These are phyloP conservation scores for Talaromyces sp. DNA, from an alignment of 2,329 filamentous ascomycete species.

Conservation along the genomic window DNA sequence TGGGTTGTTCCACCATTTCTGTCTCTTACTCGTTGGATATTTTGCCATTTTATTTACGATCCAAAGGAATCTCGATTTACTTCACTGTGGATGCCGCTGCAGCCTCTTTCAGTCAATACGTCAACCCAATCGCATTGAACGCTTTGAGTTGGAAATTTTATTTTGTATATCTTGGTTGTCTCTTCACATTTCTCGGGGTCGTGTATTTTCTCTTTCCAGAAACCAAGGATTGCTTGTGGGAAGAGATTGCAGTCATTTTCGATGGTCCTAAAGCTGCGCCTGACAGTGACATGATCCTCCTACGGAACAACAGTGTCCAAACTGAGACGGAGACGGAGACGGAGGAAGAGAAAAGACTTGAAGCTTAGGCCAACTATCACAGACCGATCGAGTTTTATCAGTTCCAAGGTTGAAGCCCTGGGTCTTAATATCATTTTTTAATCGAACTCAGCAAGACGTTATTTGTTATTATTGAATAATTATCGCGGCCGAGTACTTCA, in stretches of 20 bases:
- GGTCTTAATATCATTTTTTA: not conserved
- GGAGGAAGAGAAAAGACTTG: not conserved
- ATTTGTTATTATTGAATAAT: not conserved
- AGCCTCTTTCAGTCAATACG: constrained; percentile 23
- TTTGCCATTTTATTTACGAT: constrained; percentile 33
- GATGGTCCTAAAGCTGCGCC: constrained; percentile 8
- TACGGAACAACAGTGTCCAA: not conserved
- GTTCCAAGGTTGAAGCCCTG: not conserved
- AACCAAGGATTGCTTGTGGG: constrained; percentile 28
- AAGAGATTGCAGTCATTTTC: constrained; percentile 18
- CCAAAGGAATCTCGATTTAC: constrained; percentile 28
- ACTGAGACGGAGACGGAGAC: not conserved
- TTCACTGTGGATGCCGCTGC: constrained; percentile 21
- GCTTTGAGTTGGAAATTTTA: constrained; percentile 9
- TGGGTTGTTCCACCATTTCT: constrained; percentile 23
- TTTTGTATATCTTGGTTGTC: constrained; percentile 22
- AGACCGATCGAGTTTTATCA: not conserved
- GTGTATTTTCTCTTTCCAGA: constrained; percentile 26
- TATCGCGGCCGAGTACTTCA: not conserved
- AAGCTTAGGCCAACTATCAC: not conserved
- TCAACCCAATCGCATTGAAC: constrained; percentile 6
- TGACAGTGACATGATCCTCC: not conserved
- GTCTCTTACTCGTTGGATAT: constrained; percentile 25
- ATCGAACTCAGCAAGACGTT: not conserved
- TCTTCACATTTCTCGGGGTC: constrained; percentile 22